Evolutionary conservation across 148 eudicot species (phyloP).

Genomic region (Vaccinium darrowii): DNA sequence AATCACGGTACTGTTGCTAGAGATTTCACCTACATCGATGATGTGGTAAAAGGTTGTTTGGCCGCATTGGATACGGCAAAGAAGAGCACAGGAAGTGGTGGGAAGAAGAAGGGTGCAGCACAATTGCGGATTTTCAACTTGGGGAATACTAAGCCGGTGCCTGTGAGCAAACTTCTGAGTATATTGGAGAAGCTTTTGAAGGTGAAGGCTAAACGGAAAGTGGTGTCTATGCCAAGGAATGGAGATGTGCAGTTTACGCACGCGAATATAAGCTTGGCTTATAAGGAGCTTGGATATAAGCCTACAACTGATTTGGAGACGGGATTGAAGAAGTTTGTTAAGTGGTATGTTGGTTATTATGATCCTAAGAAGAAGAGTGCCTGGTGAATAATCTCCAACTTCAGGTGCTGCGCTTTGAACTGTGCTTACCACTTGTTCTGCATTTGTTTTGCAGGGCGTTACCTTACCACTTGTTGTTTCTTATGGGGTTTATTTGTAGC

Average conservation of each 20-base stretch:
- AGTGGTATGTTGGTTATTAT: conserved; percentile 60
- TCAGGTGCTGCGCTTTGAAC: background rate
- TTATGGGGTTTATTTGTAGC: conserved; percentile 12
- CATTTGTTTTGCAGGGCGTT: conserved; percentile 22
- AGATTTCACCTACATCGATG: conserved; percentile 82
- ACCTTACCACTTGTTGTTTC: conserved; percentile 24
- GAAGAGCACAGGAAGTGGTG: conserved; percentile 74
- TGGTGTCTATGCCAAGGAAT: conserved; percentile 58
- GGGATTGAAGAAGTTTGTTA: conserved; percentile 76
- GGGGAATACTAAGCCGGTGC: conserved; percentile 70
- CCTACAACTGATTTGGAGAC: conserved; percentile 61
- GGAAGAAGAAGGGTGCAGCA: conserved; percentile 62
- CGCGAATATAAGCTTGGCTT: conserved; percentile 67
- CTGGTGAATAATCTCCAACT: conserved; percentile 22
- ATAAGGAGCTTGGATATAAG: conserved; percentile 61
- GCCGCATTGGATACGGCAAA: conserved; percentile 66
- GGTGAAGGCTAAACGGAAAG: conserved; percentile 54
- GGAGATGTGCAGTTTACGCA: conserved; percentile 72
- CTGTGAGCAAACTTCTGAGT: conserved; percentile 54
- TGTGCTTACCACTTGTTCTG: conserved; percentile 13
- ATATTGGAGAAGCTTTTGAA: conserved; percentile 65
- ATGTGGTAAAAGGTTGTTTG: conserved; percentile 74
- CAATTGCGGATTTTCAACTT: conserved; percentile 65
- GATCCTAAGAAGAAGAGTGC: conserved; percentile 45
- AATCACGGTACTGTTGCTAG: conserved; percentile 58